Percentiles rank a stretch among this genome's conserved stretches.
Evolutionary conservation across 441 rosid species (phyloP).

Genomic region (Omphalea diandra): DNA sequence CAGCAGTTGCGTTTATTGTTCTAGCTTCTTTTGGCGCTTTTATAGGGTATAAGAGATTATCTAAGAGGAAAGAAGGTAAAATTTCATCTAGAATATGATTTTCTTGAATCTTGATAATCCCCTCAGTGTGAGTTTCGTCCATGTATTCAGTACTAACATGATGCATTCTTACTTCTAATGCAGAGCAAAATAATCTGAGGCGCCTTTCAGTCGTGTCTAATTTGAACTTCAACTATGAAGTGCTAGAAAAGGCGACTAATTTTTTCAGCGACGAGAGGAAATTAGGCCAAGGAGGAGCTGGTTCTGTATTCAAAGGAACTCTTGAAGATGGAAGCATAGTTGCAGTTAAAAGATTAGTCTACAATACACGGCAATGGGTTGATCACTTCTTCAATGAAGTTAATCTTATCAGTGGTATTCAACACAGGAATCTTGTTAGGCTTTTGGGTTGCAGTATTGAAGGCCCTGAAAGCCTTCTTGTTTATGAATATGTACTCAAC

Average conservation of each 20-base stretch:
- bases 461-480: slow-evolving; percentile 76
- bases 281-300: slow-evolving; percentile 76
- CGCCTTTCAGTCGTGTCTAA: slow-evolving; percentile 12
- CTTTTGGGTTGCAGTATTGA: slow-evolving; percentile 79
- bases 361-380: slow-evolving; percentile 63
- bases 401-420: slow-evolving; percentile 54
- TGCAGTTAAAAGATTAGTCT: slow-evolving; percentile 65
- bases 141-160: neutral
- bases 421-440: slow-evolving; percentile 63
- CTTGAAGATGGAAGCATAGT: slow-evolving; percentile 58
- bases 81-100: neutral
- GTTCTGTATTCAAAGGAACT: slow-evolving; percentile 63
- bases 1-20: slow-evolving; percentile 24
- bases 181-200: slow-evolving; percentile 21
- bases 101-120: neutral
- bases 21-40: slow-evolving; percentile 47
- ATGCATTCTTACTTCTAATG: neutral
- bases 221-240: slow-evolving; percentile 53
- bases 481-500: slow-evolving; percentile 71
- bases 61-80: slow-evolving; percentile 40
- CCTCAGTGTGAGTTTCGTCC: neutral
- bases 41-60: slow-evolving; percentile 44
- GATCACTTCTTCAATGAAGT: slow-evolving; percentile 82
- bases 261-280: slow-evolving; percentile 50
- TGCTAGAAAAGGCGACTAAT: slow-evolving; percentile 54